Base-by-base conservation (phyloP, 1,284 basidiomycete genomes). In the Malassezia caprae region DNA sequence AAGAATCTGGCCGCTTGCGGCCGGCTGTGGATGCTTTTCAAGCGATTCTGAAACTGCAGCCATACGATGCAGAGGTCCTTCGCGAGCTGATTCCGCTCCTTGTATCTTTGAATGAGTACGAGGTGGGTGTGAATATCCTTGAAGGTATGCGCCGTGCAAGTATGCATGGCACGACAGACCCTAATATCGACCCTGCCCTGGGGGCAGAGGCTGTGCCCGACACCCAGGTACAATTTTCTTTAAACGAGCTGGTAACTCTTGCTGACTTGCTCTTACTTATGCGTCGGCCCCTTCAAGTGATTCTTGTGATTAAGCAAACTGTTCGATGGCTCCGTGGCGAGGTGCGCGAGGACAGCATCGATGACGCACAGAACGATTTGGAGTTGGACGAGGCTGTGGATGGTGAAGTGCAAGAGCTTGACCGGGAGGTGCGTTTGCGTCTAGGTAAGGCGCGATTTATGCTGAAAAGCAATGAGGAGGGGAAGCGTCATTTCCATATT, bases 271-370 rank as follows among this genome's bases (percentile, higher is more conserved):
- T 88, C 62, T 84, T 89, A 59, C 80, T 82, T 0, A 76, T 84
- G 15, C 82, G 81, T 0, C 82, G 86, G 59, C 80, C 87, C 61
- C 82, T 84, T 35, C 79, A 81, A 27, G 85, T 86, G 0, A 78
- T 90, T 11, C 78, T 82, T 12, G 81, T 83, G 0, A 84, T 94
- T 52, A 79, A 86, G 35, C 79, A 79, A 49, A 90, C 90, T 0
- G 84, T 83, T 47, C 78, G 93, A 43, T 96, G 91, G 91, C 76
- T 96, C 11, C 88, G 93, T 72, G 88, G 88, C 0, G 78, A 91
- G 31, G 78, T 76, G n/a, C 77, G 79, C 30, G 83, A 87, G 71
- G 76, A 78, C 50, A 84, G 84, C 52, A 94, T 90, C 89, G 87
- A 90, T 28, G 59, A 62, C 62, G 75, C 81, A 21, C 82, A 84